phyloP scores from a whole-genome alignment of 768 basidiomycete species.

The Agaricus subrufescens region DNA sequence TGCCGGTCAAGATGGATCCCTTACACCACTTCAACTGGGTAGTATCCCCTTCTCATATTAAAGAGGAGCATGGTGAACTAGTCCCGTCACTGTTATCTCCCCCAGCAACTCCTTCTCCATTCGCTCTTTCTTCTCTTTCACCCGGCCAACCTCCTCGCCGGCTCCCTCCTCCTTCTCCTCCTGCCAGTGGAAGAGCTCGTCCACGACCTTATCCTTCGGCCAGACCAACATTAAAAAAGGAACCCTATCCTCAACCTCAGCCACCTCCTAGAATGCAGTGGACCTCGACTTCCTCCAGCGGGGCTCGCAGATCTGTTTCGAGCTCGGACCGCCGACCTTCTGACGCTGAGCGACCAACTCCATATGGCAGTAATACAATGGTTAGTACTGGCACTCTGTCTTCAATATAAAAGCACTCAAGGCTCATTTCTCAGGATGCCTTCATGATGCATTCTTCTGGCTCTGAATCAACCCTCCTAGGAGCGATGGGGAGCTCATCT shows the following conservation, averaged over 20 bases:
- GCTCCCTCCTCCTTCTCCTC: constrained; percentile 24
- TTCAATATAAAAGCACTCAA: constrained; percentile 1
- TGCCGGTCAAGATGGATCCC: constrained; percentile 29
- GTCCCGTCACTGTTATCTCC: constrained; percentile 33
- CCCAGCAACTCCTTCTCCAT: constrained; percentile 21
- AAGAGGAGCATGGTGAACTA: constrained; percentile 38
- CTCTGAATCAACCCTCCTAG: constrained; percentile 42
- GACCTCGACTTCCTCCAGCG: constrained; percentile 22
- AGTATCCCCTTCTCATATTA: constrained; percentile 32
- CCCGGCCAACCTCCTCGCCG: not conserved
- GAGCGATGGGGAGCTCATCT: constrained; percentile 57
- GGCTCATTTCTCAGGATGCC: not conserved
- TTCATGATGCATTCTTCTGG: constrained; percentile 1
- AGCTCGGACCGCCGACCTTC: constrained; percentile 33
- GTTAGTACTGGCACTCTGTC: constrained; percentile 28
- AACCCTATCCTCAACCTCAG: constrained; percentile 22
- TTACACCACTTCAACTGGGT: constrained; percentile 28
- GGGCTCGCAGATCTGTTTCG: constrained; percentile 25
- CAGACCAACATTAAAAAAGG: constrained; percentile 17
- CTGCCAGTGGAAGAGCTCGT: constrained; percentile 29
- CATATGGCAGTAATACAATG: constrained; percentile 22
- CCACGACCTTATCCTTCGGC: constrained; percentile 31
- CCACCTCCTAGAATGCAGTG: constrained; percentile 29
- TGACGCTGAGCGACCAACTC: constrained; percentile 31
- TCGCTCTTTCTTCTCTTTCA: constrained; percentile 18